Evolutionary conservation across 805 yeast species (phyloP), one percentile per base, ranked within the genome.

Genomic region (Saturnispora hagleri): DNA sequence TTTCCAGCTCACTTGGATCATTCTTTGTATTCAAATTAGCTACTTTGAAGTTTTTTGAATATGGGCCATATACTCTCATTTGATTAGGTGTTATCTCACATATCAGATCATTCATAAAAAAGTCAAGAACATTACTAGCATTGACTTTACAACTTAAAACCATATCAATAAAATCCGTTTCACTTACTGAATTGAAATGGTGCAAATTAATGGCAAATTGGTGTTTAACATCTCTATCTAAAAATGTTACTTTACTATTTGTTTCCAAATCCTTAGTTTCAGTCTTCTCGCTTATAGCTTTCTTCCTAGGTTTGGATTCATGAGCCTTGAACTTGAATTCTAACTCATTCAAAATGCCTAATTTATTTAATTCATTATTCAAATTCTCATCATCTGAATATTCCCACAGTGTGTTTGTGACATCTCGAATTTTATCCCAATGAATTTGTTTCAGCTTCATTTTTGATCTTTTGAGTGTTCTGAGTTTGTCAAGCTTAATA

Each of bases 191-290:
- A 18, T 80, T 76, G 63, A 78, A 85, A 61, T 77, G 72, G 60
- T 86, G 90, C 51, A 86, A 70, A 60, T 86, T 86, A 59, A 86
- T 86, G 41, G 89, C 89, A 67, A 86, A 84, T 61, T 85, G 90
- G 60, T 86, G 93, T 2, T 87, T 82, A 18, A 83, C 61, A 56
- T 86, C 93, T 55, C 89, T 72, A 0, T 90, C 74, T 57, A 86
- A 70, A 58, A 84, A 80, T 0, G 82, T 62, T 3, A 79, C 60
- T 58, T 78, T 75, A 22, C 15, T 6, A 43, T 22, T 31, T 17
- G 26, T 24, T 18, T 5, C 13, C 51, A 76, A 75, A 22, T 51
- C 52, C 58, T 67, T 70, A 53, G 71, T 69, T 1, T 73, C 69
- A 9, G 73, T 76, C 62, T 69, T 71, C 52, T 69, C 74, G 3